A percentile compares a stretch with the other conserved stretches of the same genome.
These are phyloP conservation scores for Canariomyces notabilis DNA, from an alignment of 2,329 filamentous ascomycete genomes.

Conservation along the genomic window DNA sequence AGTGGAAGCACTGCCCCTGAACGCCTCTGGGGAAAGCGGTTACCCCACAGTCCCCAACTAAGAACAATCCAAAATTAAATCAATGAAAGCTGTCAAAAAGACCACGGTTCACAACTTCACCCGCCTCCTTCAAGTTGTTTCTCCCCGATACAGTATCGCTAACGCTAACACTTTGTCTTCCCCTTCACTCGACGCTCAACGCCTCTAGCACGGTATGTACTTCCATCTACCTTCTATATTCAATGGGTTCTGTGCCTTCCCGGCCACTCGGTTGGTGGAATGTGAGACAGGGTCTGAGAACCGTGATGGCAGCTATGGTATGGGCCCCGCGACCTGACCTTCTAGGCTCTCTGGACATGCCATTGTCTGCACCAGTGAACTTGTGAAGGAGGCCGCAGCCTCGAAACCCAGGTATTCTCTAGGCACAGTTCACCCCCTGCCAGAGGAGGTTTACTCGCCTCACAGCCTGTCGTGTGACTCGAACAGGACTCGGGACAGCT, in stretches of 20 bases:
- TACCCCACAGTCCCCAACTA: slow-evolving; percentile 22
- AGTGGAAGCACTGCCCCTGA: slow-evolving; percentile 16
- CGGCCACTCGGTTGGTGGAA: too few species aligned
- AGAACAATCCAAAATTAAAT: slow-evolving; percentile 19
- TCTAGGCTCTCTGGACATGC: too few species aligned
- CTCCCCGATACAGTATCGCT: neutral
- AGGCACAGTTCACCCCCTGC: too few species aligned
- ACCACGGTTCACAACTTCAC: slow-evolving; percentile 9
- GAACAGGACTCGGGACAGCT: neutral
- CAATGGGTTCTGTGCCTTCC: too few species aligned
- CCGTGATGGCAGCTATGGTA: neutral
- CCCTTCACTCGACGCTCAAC: neutral
- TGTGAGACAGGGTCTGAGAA: too few species aligned
- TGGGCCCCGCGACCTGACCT: too few species aligned
- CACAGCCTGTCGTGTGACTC: neutral
- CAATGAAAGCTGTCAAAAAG: slow-evolving; percentile 28
- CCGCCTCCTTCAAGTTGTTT: neutral
- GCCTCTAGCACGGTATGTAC: slow-evolving; percentile 3
- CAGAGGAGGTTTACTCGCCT: too few species aligned
- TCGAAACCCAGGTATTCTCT: too few species aligned
- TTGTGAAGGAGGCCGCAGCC: too few species aligned
- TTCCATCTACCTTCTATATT: neutral
- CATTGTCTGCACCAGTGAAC: too few species aligned
- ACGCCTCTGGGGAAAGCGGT: slow-evolving; percentile 9
- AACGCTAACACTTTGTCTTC: too few species aligned